These are phyloP conservation scores for Fusarium nisikadoi DNA, from an alignment of 2,329 filamentous ascomycete genomes.

Conservation along the genomic window DNA sequence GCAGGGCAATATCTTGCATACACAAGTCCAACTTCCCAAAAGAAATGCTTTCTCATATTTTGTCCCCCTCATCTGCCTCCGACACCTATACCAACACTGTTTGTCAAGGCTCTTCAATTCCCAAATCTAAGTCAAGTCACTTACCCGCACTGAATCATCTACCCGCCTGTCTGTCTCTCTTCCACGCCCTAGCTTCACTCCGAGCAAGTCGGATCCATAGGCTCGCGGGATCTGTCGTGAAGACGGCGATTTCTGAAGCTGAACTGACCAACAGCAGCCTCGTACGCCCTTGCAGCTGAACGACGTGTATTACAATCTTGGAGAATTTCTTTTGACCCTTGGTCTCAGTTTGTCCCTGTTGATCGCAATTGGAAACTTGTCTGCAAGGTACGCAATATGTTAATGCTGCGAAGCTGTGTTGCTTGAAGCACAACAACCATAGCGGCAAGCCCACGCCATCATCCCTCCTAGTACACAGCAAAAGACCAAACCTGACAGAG, in stretches of 20 bases:
- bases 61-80: conserved; percentile 41
- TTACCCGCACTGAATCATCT: conserved; percentile 38
- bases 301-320: conserved; percentile 13
- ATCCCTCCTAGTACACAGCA: background rate
- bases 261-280: conserved; percentile 40
- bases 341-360: conserved; percentile 32
- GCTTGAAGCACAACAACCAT: conserved; percentile 1
- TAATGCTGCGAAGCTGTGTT: conserved; percentile 3
- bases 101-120: conserved; percentile 46
- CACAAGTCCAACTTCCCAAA: conserved; percentile 46
- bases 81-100: conserved; percentile 39
- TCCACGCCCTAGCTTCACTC: conserved; percentile 19
- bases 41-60: conserved; percentile 48
- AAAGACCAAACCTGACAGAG: conserved; percentile 26
- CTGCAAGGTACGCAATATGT: conserved; percentile 31
- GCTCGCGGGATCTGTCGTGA: conserved; percentile 14
- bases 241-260: conserved; percentile 19
- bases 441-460: conserved; percentile 17
- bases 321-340: conserved; percentile 30
- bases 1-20: conserved; percentile 50
- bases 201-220: conserved; percentile 18
- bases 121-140: conserved; percentile 41
- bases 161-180: conserved; percentile 38
- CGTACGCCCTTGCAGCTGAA: conserved; percentile 35
- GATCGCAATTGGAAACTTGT: conserved; percentile 19